Base-by-base conservation (phyloP, 106 monocot genomes). In the Xerophyta viscosa region DNA sequence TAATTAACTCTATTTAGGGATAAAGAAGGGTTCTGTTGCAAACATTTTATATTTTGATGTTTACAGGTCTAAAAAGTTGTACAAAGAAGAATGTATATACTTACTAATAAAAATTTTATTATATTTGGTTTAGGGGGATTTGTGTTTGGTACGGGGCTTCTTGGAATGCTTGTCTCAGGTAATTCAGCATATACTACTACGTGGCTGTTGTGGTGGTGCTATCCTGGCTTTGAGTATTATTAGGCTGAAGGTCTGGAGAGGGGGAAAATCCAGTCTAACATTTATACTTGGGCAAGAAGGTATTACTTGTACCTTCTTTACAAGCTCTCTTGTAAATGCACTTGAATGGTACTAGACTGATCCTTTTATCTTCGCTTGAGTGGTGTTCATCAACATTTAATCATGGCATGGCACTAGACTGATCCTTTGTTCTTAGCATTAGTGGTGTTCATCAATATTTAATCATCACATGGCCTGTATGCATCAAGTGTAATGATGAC, bases 251-350 rank as follows among this genome's bases (percentile, higher is more conserved):
- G 62, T 82, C 15, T 82, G 82, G 82, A 72, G 71, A 58, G 60
- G 58, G 51, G 82, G 82, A 0, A 45, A 57, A 62, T 77, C 77
- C 28, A 69, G 82, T 43, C 31, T 73, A 59, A 76, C 82, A 27
- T 77, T 82, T 39, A 77, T 82, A 26, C 29, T 82, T 52, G 83
- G 73, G 15, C 83, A 83, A 83, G 68, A 65, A 74, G 77, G 83
- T 77, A 68, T 18, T 8, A n/a, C n/a, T n/a, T n/a, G n/a, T n/a
- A n/a, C n/a, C n/a, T n/a, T n/a, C n/a, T n/a, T n/a, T n/a, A n/a
- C n/a, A n/a, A n/a, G n/a, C n/a, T n/a, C n/a, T n/a, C n/a, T n/a
- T n/a, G n/a, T 0, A 47, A 23, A 14, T 21, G 2, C 8, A 20
- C 14, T 14, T 47, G 5, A 8, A 22, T 8, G 10, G 8, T 3